phyloP scores from a whole-genome alignment of 2,329 filamentous ascomycete species.

The Scedosporium dehoogii region DNA sequence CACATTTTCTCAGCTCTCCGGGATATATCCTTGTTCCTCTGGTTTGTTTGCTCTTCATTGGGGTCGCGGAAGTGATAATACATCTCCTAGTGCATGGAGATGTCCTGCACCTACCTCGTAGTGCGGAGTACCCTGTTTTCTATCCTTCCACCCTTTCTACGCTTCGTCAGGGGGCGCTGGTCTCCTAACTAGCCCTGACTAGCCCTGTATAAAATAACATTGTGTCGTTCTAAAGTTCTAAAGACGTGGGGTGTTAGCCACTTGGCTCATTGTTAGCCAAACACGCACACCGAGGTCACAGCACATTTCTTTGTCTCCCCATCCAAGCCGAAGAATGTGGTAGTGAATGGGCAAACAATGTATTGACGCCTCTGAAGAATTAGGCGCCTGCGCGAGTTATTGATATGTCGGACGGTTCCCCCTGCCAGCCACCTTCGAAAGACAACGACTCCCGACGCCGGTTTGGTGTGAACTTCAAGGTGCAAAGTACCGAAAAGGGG shows the following conservation, averaged over 20 bases:
- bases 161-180: not conserved
- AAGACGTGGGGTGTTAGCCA: not conserved
- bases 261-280: not conserved
- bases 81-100: not conserved
- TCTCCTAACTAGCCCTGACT: not conserved
- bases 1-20: not conserved
- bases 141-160: not conserved
- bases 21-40: not conserved
- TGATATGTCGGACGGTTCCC: too few species aligned
- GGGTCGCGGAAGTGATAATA: not conserved
- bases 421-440: too few species aligned
- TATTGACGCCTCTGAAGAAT: not conserved
- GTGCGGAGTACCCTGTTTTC: not conserved
- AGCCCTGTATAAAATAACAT: not conserved
- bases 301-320: not conserved
- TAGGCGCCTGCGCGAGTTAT: not conserved
- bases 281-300: not conserved
- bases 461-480: too few species aligned
- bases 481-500: too few species aligned
- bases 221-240: not conserved
- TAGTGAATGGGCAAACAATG: not conserved
- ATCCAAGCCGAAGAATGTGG: not conserved
- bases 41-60: not conserved
- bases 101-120: not conserved
- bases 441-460: too few species aligned